Conservation (phyloP, 176 grass and related monocot species). For the Paspalum vaginatum region DNA sequence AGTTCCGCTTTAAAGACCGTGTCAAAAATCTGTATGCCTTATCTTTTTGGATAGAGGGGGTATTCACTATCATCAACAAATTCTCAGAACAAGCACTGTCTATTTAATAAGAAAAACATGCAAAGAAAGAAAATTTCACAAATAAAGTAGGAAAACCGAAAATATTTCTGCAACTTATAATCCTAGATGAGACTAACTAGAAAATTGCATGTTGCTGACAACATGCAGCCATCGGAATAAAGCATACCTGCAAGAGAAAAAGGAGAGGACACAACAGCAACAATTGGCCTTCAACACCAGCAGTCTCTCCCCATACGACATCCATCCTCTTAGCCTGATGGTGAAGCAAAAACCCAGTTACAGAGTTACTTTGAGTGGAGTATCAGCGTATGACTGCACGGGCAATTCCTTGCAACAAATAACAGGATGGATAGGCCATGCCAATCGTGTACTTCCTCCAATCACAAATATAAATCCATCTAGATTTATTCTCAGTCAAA, state of each 20-base stretch:
- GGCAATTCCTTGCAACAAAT: not conserved
- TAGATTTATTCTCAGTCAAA: not conserved
- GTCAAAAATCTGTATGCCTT: too few relatives aligned
- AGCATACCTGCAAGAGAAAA: conserved; percentile 87
- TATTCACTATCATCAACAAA: not conserved
- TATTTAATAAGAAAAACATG: not conserved
- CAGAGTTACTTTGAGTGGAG: not conserved
- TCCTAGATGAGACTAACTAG: conserved; percentile 11
- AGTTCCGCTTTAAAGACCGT: too few relatives aligned
- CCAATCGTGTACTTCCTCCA: not conserved
- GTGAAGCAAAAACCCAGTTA: conserved; percentile 24
- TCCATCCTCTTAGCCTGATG: conserved; percentile 96
- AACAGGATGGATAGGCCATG: conserved; percentile 9
- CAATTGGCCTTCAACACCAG: conserved; percentile 99
- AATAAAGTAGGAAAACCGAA: not conserved
- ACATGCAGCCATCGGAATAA: conserved; percentile 20
- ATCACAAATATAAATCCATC: not conserved
- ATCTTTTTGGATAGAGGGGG: too few relatives aligned
- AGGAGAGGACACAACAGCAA: conserved; percentile 82
- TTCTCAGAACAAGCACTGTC: not conserved
- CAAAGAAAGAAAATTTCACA: not conserved
- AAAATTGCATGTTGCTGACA: conserved; percentile 1
- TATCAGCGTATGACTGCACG: conserved; percentile 1
- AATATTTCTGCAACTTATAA: not conserved
- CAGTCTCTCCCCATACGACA: conserved; percentile 98